Evolutionary conservation across 2,329 filamentous ascomycete species (phyloP).

Genomic region (Thelonectria blattea): DNA sequence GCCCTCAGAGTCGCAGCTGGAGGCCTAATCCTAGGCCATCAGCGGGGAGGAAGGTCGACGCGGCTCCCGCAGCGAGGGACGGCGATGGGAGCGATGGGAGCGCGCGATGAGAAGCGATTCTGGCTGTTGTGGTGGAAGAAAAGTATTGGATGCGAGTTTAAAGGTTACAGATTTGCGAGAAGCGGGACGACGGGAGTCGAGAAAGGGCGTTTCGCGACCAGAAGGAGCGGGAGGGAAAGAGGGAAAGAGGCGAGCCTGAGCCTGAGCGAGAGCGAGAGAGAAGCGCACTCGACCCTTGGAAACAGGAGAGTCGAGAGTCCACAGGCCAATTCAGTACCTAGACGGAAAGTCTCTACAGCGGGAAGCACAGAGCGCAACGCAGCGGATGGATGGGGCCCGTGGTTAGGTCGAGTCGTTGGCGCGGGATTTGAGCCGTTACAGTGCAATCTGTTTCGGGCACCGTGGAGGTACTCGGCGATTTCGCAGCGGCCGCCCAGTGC

Average conservation of each 20-base stretch:
- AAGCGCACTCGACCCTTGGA: not conserved
- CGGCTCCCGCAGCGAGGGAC: slow-evolving; percentile 22
- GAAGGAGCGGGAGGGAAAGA: slow-evolving; percentile 21
- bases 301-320: slow-evolving; percentile 6
- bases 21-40: slow-evolving; percentile 42
- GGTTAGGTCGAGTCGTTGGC: slow-evolving; percentile 25
- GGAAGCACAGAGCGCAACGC: slow-evolving; percentile 10
- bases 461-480: slow-evolving; percentile 23
- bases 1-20: slow-evolving; percentile 40
- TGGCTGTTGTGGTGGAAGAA: slow-evolving; percentile 1
- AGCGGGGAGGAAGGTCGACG: slow-evolving; percentile 35
- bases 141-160: not conserved
- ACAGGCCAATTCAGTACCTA: slow-evolving; percentile 3
- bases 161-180: slow-evolving; percentile 21
- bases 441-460: slow-evolving; percentile 29
- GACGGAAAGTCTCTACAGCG: slow-evolving; percentile 3
- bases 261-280: not conserved
- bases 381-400: slow-evolving; percentile 27
- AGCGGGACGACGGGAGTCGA: slow-evolving; percentile 26
- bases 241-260: not conserved
- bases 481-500: slow-evolving; percentile 13
- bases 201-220: slow-evolving; percentile 34
- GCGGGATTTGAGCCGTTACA: slow-evolving; percentile 10
- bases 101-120: slow-evolving; percentile 6
- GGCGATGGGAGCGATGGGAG: slow-evolving; percentile 12